A percentile compares a stretch with the other conserved stretches of the same genome.
Conservation (phyloP, 2,329 filamentous ascomycete genomes). For the Diplodia corticola region DNA sequence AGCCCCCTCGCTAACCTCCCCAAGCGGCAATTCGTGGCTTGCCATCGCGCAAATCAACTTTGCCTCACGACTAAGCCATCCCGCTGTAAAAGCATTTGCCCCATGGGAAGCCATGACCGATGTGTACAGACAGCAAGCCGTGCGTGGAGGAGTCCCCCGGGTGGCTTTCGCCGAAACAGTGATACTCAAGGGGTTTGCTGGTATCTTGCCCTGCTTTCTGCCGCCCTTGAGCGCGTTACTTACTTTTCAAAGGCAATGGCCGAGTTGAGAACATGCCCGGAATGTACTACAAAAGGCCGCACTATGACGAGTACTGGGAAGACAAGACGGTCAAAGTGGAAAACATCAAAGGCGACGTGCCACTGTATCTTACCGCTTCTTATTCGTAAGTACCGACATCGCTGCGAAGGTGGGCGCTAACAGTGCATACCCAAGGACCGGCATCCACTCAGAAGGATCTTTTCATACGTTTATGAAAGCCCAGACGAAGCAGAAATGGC, state of each 20-base stretch:
- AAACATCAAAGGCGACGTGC: constrained; percentile 26
- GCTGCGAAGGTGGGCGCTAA: not conserved
- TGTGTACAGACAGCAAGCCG: constrained; percentile 26
- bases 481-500: constrained; percentile 28
- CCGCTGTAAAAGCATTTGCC: constrained; percentile 16
- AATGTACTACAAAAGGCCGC: constrained; percentile 23
- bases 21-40: constrained; percentile 45
- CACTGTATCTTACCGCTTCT: constrained; percentile 26
- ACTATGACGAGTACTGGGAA: constrained; percentile 23
- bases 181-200: constrained; percentile 17
- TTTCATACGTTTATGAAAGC: constrained; percentile 23
- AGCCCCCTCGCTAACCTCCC: not conserved
- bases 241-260: constrained; percentile 23
- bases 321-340: constrained; percentile 25
- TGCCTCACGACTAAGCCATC: constrained; percentile 14
- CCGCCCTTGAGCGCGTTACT: not conserved
- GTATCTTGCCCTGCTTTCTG: not conserved
- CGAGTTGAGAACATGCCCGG: constrained; percentile 24
- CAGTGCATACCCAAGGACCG: not conserved
- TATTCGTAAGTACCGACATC: constrained; percentile 21
- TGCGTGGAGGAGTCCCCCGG: constrained; percentile 26
- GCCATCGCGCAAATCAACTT: constrained; percentile 40
- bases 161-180: constrained; percentile 14
- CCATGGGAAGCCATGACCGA: constrained; percentile 22
- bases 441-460: constrained; percentile 27